Base-by-base conservation (phyloP, 2,329 filamentous ascomycete species). In the Raffaelea deltoideospora region DNA sequence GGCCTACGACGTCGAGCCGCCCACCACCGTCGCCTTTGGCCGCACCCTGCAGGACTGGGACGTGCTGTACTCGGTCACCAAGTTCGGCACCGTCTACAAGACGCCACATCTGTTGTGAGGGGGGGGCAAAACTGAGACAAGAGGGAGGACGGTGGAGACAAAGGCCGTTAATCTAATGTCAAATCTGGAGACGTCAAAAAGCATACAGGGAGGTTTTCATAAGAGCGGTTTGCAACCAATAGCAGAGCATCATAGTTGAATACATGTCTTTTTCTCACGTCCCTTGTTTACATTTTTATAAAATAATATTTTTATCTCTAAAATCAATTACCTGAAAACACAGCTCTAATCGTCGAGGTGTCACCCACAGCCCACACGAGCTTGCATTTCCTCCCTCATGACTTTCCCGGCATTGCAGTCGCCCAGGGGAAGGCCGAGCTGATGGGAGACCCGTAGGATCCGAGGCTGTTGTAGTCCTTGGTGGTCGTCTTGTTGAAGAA, bases 381-480 rank as follows among this genome's bases (percentile, higher is more conserved):
- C n/a, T n/a, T n/a, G n/a, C n/a, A 10, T 17, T 10, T 31, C 15
- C 7, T 10, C n/a, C 29, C n/a, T 31, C 7, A 17, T 17, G 14
- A 6, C 29, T 31, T 31, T 10, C 29, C 29, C 29, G 37, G 37
- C 14, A 39, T 20, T 2, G 55, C 52, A 2, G 56, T 56, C 4
- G 54, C 55, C 64, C 63, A 67, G 4, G 63, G 63, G 44, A 59
- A 67, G 0, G 63, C 53, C 15, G 58, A 56, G 2, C 59, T 51
- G 55, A 66, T 57, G 2, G 59, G 56, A 14, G 55, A 57, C 37
- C 61, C 55, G 37, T 60, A 67, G 9, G 53, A 58, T 2, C 59
- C 56, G 21, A 65, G 43, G 45, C 60, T 55, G 43, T 61, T 54
- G 47, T 59, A 67, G 45, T 65, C 56, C 47, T 59, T 60, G 11